Conservation (phyloP, 129 eudicot genomes). For the Tanacetum coccineum region DNA sequence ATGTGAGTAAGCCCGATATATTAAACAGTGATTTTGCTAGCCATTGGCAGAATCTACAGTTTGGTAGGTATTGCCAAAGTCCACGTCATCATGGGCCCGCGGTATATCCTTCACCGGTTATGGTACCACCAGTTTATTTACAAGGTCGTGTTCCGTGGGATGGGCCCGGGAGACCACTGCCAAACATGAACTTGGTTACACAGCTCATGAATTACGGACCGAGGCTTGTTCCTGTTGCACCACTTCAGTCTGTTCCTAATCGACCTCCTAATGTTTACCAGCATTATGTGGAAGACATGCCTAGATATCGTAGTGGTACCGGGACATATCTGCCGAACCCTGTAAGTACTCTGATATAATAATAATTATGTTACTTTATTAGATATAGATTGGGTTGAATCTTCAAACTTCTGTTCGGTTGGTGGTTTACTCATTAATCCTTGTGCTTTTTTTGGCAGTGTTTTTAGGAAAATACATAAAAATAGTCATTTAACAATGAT, state of each 20-base stretch:
- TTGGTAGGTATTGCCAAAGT: constrained; percentile 78
- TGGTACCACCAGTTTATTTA: constrained; percentile 85
- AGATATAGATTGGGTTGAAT: too few relatives aligned
- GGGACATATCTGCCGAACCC: constrained; percentile 96
- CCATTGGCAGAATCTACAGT: constrained; percentile 90
- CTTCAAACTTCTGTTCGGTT: too few relatives aligned
- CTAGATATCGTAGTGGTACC: constrained; percentile 88
- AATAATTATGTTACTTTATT: background rate
- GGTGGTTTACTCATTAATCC: too few relatives aligned
- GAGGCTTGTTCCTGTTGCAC: constrained; percentile 64
- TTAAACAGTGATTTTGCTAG: constrained; percentile 83
- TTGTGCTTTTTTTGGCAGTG: too few relatives aligned
- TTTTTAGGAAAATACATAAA: too few relatives aligned
- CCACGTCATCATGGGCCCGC: constrained; percentile 51
- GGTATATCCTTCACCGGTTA: constrained; percentile 59
- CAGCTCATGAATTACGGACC: constrained; percentile 87
- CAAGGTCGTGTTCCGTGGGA: constrained; percentile 91
- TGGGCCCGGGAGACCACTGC: constrained; percentile 78
- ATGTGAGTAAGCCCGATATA: constrained; percentile 58
- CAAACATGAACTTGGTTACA: constrained; percentile 56
- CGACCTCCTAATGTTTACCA: constrained; percentile 71
- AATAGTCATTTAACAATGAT: too few relatives aligned
- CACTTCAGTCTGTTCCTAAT: constrained; percentile 51
- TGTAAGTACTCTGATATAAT: constrained; percentile 40
- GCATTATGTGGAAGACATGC: constrained; percentile 68